Base-by-base conservation (phyloP, 2,329 filamentous ascomycete genomes). In the Paraphoma sp. region DNA sequence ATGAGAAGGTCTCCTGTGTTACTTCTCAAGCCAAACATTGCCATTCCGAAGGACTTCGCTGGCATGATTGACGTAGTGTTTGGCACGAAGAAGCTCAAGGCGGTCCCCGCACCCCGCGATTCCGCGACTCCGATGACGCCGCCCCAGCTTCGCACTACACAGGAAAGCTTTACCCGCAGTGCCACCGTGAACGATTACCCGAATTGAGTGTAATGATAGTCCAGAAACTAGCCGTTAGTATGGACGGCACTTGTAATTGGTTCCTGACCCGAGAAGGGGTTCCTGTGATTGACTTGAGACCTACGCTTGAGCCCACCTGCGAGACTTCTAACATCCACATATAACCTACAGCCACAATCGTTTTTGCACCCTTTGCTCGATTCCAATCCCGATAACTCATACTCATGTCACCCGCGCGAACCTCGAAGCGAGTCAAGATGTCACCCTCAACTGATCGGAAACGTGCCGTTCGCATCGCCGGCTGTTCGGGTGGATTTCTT, bases 401-500 rank as follows among this genome's bases (percentile, higher is more conserved):
- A 17, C 40, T 42, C 40, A 60, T 52, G 47, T 44, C 48, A 50
- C 18, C 51, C 28, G 43, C 54, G 1, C 16, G 41, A 6, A 51
- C 46, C 12, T 30, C 51, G n/a, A 62, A 60, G 30, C 44, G 59
- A 16, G 38, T 56, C 11, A 60, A 62, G 38, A 62, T 56, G 51
- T 53, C 54, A 17, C 57, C 57, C 18, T 62, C 49, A 9, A 60
- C 52, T 12, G 28, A 55, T 48, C 54, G 47, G 30, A 72, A 72
- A 45, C 68, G 69, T 33, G 64, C 68, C 28, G 63, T 73, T 41
- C 69, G 71, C 48, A 72, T 73, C 46, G 69, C 68, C 36, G 74
- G 73, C 41, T 72, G 71, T 53, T 78, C 76, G 3, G 77, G 77
- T 53, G 74, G 76, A 11, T 78, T 75, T 36, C 76, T 74, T 18